Conservation (phyloP, 2,329 filamentous ascomycete species). For the Microsporum audouinii region DNA sequence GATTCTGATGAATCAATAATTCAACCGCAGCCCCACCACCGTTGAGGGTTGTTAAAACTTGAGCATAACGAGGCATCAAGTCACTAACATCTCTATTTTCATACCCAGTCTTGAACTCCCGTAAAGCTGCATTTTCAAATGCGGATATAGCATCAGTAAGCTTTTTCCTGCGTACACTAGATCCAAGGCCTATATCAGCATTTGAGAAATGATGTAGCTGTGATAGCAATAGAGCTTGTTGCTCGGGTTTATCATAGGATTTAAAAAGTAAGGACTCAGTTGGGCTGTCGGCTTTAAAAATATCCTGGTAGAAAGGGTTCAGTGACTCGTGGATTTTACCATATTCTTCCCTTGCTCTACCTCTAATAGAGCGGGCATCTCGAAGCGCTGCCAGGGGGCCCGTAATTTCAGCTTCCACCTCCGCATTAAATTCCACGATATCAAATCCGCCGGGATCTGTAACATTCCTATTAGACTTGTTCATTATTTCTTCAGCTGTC, state of each 20-base stretch:
- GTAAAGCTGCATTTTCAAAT: conserved; percentile 81
- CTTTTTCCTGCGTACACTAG: conserved; percentile 57
- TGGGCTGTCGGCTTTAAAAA: conserved; percentile 56
- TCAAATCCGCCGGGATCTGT: conserved; percentile 64
- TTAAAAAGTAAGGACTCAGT: conserved; percentile 76
- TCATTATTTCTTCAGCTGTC: background rate
- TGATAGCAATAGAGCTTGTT: conserved; percentile 78
- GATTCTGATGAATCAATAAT: conserved; percentile 78
- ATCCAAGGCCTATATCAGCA: conserved; percentile 70
- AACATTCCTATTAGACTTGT: background rate
- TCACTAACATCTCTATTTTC: conserved; percentile 80
- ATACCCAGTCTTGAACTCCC: conserved; percentile 88
- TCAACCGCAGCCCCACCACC: conserved; percentile 69
- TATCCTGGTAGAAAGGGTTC: conserved; percentile 77
- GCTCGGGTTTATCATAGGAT: conserved; percentile 74
- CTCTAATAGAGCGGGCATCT: conserved; percentile 64
- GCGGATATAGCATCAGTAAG: conserved; percentile 63
- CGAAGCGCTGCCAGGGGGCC: conserved; percentile 56
- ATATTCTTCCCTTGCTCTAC: conserved; percentile 78
- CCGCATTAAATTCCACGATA: conserved; percentile 50
- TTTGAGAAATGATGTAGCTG: conserved; percentile 68
- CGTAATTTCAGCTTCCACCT: conserved; percentile 30
- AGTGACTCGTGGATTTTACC: conserved; percentile 81
- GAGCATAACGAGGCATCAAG: conserved; percentile 77
- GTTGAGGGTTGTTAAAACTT: conserved; percentile 71